Conservation (phyloP, 2,329 filamentous ascomycete species). For the Blumeriella jaapii region DNA sequence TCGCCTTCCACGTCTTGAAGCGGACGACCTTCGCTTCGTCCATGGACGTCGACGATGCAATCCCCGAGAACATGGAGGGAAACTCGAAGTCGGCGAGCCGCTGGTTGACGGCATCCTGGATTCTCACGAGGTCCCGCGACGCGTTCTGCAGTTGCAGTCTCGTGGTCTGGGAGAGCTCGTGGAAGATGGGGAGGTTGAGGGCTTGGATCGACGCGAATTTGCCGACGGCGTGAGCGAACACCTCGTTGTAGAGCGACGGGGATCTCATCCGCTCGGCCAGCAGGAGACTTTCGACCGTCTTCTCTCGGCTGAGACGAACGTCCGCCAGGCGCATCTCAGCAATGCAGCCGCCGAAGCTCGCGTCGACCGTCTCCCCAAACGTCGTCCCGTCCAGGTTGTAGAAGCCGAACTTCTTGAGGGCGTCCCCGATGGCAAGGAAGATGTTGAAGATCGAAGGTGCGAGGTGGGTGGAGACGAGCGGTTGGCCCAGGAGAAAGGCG, state of each 20-base stretch:
- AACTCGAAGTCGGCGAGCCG: slow-evolving; percentile 86
- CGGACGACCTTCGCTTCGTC: slow-evolving; percentile 65
- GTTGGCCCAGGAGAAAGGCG: slow-evolving; percentile 52
- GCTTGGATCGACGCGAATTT: slow-evolving; percentile 66
- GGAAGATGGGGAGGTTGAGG: slow-evolving; percentile 56
- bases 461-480: slow-evolving; percentile 45
- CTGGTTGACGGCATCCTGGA: slow-evolving; percentile 56
- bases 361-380: slow-evolving; percentile 47
- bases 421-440: slow-evolving; percentile 40
- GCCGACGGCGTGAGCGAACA: slow-evolving; percentile 82
- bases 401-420: slow-evolving; percentile 48
- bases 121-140: slow-evolving; percentile 64
- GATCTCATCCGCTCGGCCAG: slow-evolving; percentile 80
- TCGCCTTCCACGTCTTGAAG: slow-evolving; percentile 73
- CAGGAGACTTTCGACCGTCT: slow-evolving; percentile 81
- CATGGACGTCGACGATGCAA: slow-evolving; percentile 71
- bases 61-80: slow-evolving; percentile 76
- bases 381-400: slow-evolving; percentile 43
- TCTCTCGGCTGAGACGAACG: slow-evolving; percentile 70
- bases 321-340: slow-evolving; percentile 69
- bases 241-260: slow-evolving; percentile 74
- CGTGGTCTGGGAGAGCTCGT: slow-evolving; percentile 58
- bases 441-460: slow-evolving; percentile 42
- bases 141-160: slow-evolving; percentile 72
- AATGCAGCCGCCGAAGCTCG: slow-evolving; percentile 63